These are phyloP conservation scores for Podaxis carcinomalis DNA, from an alignment of 768 basidiomycete species.

Conservation along the genomic window DNA sequence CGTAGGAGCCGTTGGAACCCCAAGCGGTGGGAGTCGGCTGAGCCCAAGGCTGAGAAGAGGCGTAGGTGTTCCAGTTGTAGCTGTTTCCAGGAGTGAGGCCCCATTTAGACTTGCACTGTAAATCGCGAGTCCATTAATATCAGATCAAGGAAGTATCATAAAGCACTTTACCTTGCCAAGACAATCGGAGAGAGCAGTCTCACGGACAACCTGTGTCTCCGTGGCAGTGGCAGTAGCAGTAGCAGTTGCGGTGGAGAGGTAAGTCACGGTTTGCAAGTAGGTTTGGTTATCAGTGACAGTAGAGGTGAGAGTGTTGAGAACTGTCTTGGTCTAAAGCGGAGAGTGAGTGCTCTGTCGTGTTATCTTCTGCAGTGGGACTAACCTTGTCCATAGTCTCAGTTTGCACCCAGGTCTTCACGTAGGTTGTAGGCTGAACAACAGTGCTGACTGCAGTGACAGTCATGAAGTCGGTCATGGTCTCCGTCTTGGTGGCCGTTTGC, in stretches of 20 bases:
- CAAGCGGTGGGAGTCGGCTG: neutral
- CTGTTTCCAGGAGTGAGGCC: slow-evolving; percentile 48
- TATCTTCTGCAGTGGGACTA: slow-evolving; percentile 16
- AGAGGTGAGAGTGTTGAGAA: slow-evolving; percentile 51
- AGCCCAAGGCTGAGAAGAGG: slow-evolving; percentile 16
- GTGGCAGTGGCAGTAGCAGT: slow-evolving; percentile 35
- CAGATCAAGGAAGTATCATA: neutral
- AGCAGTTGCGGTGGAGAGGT: slow-evolving; percentile 42
- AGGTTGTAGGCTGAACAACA: slow-evolving; percentile 53
- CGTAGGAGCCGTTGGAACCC: slow-evolving; percentile 18
- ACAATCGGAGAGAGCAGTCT: slow-evolving; percentile 52
- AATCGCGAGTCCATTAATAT: slow-evolving; percentile 14
- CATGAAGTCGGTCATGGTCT: slow-evolving; percentile 47
- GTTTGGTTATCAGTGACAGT: slow-evolving; percentile 48
- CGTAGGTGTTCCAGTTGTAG: slow-evolving; percentile 45
- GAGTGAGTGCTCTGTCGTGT: slow-evolving; percentile 2
- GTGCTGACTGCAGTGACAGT: slow-evolving; percentile 53
- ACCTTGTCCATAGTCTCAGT: slow-evolving; percentile 58
- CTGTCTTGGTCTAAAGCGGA: slow-evolving; percentile 47
- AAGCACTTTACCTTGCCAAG: slow-evolving; percentile 37
- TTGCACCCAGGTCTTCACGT: slow-evolving; percentile 47
- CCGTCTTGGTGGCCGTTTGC: slow-evolving; percentile 53
- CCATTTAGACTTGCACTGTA: slow-evolving; percentile 57
- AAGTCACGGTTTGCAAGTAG: slow-evolving; percentile 45
- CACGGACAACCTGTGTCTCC: slow-evolving; percentile 31